Evolutionary conservation across 495 filamentous ascomycete species (phyloP).

Genomic region (Achaetomiella virescens): DNA sequence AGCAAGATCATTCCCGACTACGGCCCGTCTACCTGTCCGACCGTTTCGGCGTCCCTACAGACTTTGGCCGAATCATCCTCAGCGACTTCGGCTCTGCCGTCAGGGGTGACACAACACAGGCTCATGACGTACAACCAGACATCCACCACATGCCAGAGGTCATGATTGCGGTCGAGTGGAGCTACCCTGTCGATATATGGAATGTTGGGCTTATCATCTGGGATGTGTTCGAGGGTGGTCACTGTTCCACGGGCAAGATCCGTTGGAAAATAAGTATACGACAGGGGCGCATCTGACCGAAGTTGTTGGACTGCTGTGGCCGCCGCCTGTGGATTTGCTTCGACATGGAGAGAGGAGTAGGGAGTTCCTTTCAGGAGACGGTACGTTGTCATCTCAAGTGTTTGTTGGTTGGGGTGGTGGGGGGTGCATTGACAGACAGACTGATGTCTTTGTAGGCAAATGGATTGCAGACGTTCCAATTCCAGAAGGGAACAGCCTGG

Average conservation of each 20-base stretch:
- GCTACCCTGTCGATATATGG: slow-evolving; percentile 46
- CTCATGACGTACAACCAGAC: slow-evolving; percentile 28
- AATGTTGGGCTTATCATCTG: slow-evolving; percentile 46
- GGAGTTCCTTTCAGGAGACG: slow-evolving; percentile 2
- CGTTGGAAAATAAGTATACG: slow-evolving; percentile 35
- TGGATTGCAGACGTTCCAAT: slow-evolving; percentile 11
- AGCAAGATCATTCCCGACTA: slow-evolving; percentile 20
- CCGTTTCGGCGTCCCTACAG: slow-evolving; percentile 19
- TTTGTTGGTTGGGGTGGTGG: no score
- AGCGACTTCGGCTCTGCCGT: slow-evolving; percentile 46
- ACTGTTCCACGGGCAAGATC: slow-evolving; percentile 43
- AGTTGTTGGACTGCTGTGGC: slow-evolving; percentile 41
- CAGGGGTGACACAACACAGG: slow-evolving; percentile 19
- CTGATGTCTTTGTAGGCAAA: not conserved
- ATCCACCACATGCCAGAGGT: slow-evolving; percentile 47
- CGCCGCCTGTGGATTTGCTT: slow-evolving; percentile 40
- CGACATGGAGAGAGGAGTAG: not conserved
- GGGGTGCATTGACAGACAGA: not conserved
- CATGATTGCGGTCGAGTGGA: slow-evolving; percentile 40
- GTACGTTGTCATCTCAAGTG: not conserved
- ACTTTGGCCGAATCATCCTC: slow-evolving; percentile 26
- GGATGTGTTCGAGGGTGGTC: slow-evolving; percentile 44
- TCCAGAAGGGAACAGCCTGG: slow-evolving; percentile 13
- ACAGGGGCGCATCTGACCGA: slow-evolving; percentile 45
- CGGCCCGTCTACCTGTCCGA: slow-evolving; percentile 33